These are phyloP conservation scores for Diutina mesorugosa DNA, from an alignment of 1,139 yeast genomes.

Conservation along the genomic window DNA sequence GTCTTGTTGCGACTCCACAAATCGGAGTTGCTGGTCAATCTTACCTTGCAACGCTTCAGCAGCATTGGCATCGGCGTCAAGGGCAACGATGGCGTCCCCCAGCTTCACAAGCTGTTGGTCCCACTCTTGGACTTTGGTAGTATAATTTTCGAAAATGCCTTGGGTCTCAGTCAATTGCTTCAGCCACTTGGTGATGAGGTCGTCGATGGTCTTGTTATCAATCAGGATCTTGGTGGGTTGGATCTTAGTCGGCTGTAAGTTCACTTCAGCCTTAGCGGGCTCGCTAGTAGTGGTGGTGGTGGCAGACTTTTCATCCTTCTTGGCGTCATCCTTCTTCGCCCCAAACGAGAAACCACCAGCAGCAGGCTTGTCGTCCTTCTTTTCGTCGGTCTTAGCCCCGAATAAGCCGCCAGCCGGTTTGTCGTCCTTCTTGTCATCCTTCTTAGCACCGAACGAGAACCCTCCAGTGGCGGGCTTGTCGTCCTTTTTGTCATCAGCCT, in stretches of 20 bases:
- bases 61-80: constrained; percentile 65
- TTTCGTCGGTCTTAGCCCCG: not conserved
- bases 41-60: constrained; percentile 81
- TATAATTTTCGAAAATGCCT: constrained; percentile 45
- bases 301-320: not conserved
- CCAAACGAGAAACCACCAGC: not conserved
- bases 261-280: constrained; percentile 6
- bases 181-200: constrained; percentile 88
- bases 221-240: constrained; percentile 66
- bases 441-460: constrained; percentile 1
- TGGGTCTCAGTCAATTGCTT: constrained; percentile 67
- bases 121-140: constrained; percentile 8
- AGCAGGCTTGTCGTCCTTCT: not conserved
- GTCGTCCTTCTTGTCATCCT: constrained; percentile 2
- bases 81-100: constrained; percentile 71
- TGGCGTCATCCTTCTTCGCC: constrained; percentile 2
- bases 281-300: not conserved
- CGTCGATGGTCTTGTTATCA: constrained; percentile 87
- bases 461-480: not conserved
- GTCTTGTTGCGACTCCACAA: constrained; percentile 85
- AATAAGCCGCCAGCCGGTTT: not conserved
- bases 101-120: constrained; percentile 53
- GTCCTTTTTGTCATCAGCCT: not conserved
- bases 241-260: constrained; percentile 22
- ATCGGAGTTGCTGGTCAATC: constrained; percentile 76